Evolutionary conservation across 495 filamentous ascomycete species (phyloP), one percentile per base, ranked within the genome.

Genomic region (Penicillium verhagenii): DNA sequence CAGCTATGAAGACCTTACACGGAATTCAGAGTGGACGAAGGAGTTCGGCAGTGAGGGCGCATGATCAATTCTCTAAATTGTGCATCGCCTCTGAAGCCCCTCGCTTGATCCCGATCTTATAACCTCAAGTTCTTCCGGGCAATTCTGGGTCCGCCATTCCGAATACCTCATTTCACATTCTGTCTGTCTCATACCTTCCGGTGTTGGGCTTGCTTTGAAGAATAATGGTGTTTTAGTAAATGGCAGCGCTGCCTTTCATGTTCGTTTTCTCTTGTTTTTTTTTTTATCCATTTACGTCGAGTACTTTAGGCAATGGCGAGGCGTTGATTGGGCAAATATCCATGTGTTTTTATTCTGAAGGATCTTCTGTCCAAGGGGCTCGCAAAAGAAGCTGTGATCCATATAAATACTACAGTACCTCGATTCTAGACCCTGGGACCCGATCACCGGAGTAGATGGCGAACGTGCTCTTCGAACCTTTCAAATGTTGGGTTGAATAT

Each of bases 21-120:
- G 83, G 57, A 97, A 93, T 71, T 78, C 88, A 56, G 92, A 97
- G 40, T 99, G 94, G 94, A 99, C 94, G 2, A 76, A 85, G 61
- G 93, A 97, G 72, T 99, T 97, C 73, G 94, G 94, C 52, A 97
- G 92, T 67, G 94, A 99, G 67, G 94, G 93, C 16, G 81, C 82
- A 24, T 83, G 59, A 72, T 48, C 50, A 6, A 35, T 35, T 4
- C 2, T 19, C 25, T 13, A 1, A 14, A 4, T 16, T 25, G 23
- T 25, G 26, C 13, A 45, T 16, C 42, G 20, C 16, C 23, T 26
- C 11, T 16, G n/a, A 26, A 25, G 10, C n/a, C 19, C 24, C 16
- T 21, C 14, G 14, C 2, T 24, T 54, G 6, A 25, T 40, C 20
- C 33, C 38, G 23, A 19, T 46, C 28, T 19, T 45, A 44, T 42